Evolutionary conservation across 73 alveolate genomes (phyloP).

Genomic region (Paramecium caudatum): DNA sequence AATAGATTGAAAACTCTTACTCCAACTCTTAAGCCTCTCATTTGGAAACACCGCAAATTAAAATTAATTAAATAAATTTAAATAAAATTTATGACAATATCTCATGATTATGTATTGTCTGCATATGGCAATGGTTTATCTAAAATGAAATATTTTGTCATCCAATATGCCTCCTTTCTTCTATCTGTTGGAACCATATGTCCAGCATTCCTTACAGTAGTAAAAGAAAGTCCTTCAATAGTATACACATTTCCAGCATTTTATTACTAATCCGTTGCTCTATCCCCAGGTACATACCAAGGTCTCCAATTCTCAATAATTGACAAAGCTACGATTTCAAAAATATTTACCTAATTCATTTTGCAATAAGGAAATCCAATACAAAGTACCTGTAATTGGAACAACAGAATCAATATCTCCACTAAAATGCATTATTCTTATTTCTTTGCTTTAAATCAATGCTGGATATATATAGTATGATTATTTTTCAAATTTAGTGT

Average conservation of each 20-base stretch:
- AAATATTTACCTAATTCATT: slow-evolving; percentile 65
- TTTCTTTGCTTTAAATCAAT: slow-evolving; percentile 61
- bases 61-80: background rate
- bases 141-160: slow-evolving; percentile 84
- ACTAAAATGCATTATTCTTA: slow-evolving; percentile 82
- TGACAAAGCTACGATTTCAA: background rate
- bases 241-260: slow-evolving; percentile 61
- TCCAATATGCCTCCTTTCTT: slow-evolving; percentile 85
- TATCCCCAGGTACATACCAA: slow-evolving; percentile 45
- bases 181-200: slow-evolving; percentile 98
- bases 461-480: slow-evolving; percentile 79
- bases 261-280: background rate
- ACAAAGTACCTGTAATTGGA: slow-evolving; percentile 84
- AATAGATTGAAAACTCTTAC: slow-evolving; percentile 23
- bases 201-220: slow-evolving; percentile 91
- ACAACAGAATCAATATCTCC: slow-evolving; percentile 90
- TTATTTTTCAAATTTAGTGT: slow-evolving; percentile 32
- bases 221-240: slow-evolving; percentile 81
- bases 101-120: too few species aligned
- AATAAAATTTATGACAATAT: background rate
- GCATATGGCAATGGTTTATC: background rate
- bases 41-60: slow-evolving; percentile 48
- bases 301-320: slow-evolving; percentile 42
- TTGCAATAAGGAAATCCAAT: slow-evolving; percentile 80
- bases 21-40: slow-evolving; percentile 31